A percentile compares a stretch with the other conserved stretches of the same genome.
Evolutionary conservation across 768 basidiomycete species (phyloP).

Genomic region (Aureoboletus auriporus): DNA sequence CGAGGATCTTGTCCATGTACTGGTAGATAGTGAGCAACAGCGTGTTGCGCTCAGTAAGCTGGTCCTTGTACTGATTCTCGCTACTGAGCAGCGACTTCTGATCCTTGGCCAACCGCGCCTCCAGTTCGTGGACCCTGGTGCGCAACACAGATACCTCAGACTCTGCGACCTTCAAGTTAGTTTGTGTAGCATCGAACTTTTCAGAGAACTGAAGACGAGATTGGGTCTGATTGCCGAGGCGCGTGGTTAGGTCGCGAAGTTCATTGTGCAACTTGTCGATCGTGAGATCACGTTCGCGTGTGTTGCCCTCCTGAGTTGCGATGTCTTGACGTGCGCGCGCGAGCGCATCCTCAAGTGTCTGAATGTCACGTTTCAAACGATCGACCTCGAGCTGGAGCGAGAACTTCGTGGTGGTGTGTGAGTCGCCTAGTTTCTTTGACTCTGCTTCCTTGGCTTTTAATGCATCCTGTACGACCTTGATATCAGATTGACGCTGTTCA

Average conservation of each 20-base stretch:
- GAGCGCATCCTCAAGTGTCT: conserved; percentile 76
- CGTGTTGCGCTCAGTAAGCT: conserved; percentile 90
- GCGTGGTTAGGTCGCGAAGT: conserved; percentile 73
- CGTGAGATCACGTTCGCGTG: conserved; percentile 65
- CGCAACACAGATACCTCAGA: conserved; percentile 58
- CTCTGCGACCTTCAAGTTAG: conserved; percentile 62
- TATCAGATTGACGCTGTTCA: conserved; percentile 68
- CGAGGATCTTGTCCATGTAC: conserved; percentile 91
- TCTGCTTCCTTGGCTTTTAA: conserved; percentile 73
- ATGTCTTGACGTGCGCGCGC: conserved; percentile 66
- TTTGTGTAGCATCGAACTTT: conserved; percentile 75
- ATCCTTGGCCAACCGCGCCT: conserved; percentile 77
- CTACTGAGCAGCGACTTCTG: conserved; percentile 66
- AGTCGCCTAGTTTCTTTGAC: conserved; percentile 77
- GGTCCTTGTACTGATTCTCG: conserved; percentile 84
- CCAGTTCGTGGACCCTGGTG: conserved; percentile 66
- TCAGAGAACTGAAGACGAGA: conserved; percentile 82
- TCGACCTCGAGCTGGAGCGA: conserved; percentile 90
- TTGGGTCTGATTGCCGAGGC: conserved; percentile 83
- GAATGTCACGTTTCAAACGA: conserved; percentile 77
- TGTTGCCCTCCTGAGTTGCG: conserved; percentile 58
- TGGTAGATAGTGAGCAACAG: conserved; percentile 90
- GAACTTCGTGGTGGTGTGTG: conserved; percentile 77
- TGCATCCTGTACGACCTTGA: conserved; percentile 66
- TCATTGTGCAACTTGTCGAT: conserved; percentile 77